phyloP scores from a whole-genome alignment of 805 yeast genomes.

The Metschnikowia borealis region DNA sequence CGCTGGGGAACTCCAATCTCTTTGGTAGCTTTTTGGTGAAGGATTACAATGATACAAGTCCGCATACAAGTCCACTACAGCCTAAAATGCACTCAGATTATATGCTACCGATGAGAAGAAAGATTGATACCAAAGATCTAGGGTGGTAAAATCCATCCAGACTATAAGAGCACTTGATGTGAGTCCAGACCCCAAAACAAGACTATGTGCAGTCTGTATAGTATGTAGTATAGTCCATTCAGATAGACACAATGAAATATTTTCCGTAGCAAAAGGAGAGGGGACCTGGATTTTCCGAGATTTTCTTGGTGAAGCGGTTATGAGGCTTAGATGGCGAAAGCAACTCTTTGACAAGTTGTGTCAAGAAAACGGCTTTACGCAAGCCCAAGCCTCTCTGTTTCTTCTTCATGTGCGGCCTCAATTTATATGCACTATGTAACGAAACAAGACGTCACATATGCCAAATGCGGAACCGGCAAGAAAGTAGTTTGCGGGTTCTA shows the following conservation, averaged over 20 bases:
- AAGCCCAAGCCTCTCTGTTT: neutral
- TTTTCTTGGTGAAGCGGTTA: neutral
- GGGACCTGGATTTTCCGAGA: neutral
- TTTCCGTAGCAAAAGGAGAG: neutral
- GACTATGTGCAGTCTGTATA: neutral
- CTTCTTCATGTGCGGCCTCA: neutral
- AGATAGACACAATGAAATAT: neutral
- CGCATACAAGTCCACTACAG: slow-evolving; percentile 13
- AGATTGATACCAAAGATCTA: neutral
- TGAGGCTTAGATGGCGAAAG: too few species aligned
- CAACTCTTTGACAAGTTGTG: neutral
- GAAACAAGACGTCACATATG: neutral
- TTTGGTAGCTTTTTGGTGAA: slow-evolving; percentile 2
- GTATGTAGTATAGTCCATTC: neutral
- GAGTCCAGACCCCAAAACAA: neutral
- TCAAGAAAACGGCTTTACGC: neutral
- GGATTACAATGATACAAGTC: slow-evolving; percentile 9
- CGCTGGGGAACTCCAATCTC: neutral
- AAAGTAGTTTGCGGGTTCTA: neutral
- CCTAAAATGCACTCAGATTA: slow-evolving; percentile 11
- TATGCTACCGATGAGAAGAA: neutral
- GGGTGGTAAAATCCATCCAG: neutral
- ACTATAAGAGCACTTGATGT: neutral
- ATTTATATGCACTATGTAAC: neutral
- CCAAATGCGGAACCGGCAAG: neutral